Conservation (phyloP, 768 basidiomycete genomes). For the Neoboletus magnificus region DNA sequence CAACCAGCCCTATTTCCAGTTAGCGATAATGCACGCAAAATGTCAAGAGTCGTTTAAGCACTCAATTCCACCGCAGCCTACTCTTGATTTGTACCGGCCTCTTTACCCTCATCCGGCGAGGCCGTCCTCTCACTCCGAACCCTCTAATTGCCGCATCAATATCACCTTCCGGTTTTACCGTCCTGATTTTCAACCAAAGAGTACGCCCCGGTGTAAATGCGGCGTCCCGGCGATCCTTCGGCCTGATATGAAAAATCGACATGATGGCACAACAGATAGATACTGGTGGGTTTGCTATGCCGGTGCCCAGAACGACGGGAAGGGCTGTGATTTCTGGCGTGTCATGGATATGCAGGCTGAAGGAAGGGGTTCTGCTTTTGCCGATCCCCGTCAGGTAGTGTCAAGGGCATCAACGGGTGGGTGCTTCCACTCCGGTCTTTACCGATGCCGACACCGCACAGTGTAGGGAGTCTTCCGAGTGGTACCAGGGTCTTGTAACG, state of each 20-base stretch:
- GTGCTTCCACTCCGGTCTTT: neutral
- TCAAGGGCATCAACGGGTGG: constrained; percentile 1
- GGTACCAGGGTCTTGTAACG: neutral
- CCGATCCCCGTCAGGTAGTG: constrained; percentile 13
- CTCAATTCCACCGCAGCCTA: constrained; percentile 65
- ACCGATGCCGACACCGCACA: neutral
- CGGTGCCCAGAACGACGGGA: constrained; percentile 80
- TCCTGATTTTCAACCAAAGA: constrained; percentile 69
- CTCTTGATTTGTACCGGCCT: constrained; percentile 72
- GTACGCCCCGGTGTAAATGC: constrained; percentile 71
- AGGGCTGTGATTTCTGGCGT: constrained; percentile 75
- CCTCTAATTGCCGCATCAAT: constrained; percentile 73
- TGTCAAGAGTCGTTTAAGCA: constrained; percentile 85
- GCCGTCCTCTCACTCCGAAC: constrained; percentile 30
- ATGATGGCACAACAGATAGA: constrained; percentile 47
- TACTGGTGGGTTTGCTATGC: constrained; percentile 82
- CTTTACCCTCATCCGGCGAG: constrained; percentile 38
- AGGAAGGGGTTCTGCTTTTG: constrained; percentile 51
- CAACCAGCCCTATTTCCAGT: constrained; percentile 35
- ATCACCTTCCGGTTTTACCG: constrained; percentile 86
- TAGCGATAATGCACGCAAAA: constrained; percentile 84
- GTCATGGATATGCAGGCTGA: constrained; percentile 68
- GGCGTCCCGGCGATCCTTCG: constrained; percentile 66
- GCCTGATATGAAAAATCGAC: constrained; percentile 76
- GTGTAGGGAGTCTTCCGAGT: neutral